These are phyloP conservation scores for Camptophora hylomeconis DNA, from an alignment of 2,329 filamentous ascomycete genomes.

Conservation along the genomic window DNA sequence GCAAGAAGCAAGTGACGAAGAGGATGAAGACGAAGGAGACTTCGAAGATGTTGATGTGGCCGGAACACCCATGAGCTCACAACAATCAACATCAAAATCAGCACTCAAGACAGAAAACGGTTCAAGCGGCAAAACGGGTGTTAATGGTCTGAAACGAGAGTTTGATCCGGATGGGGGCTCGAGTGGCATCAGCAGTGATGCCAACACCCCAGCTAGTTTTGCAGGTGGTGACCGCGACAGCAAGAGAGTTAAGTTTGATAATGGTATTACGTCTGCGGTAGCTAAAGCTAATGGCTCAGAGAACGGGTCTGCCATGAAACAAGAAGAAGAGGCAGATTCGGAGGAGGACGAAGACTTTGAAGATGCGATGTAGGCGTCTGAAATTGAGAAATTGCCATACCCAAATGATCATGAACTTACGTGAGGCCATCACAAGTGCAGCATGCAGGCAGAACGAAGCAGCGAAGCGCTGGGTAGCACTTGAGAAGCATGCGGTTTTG, in stretches of 20 bases:
- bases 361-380: conserved; percentile 6
- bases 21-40: conserved; percentile 16
- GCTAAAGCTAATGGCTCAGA: conserved; percentile 2
- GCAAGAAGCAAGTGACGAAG: conserved; percentile 10
- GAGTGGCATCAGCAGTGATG: conserved; percentile 8
- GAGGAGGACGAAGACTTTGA: conserved; percentile 20
- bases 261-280: conserved; percentile 5
- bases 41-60: conserved; percentile 14
- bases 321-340: conserved; percentile 9
- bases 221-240: conserved; percentile 4
- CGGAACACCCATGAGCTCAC: conserved; percentile 10
- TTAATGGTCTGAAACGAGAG: conserved; percentile 15
- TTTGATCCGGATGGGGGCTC: conserved; percentile 8
- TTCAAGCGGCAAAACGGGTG: neutral
- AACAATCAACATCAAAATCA: conserved; percentile 2
- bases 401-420: no score
- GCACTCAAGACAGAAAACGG: neutral
- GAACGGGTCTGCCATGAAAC: neutral
- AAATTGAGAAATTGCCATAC: no score
- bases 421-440: no score
- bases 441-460: no score
- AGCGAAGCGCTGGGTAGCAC: no score
- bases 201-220: conserved; percentile 10
- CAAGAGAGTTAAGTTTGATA: conserved; percentile 14
- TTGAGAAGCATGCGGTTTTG: no score